These are phyloP conservation scores for Melanomma pulvis-pyrius DNA, from an alignment of 495 filamentous ascomycete genomes.

Conservation along the genomic window DNA sequence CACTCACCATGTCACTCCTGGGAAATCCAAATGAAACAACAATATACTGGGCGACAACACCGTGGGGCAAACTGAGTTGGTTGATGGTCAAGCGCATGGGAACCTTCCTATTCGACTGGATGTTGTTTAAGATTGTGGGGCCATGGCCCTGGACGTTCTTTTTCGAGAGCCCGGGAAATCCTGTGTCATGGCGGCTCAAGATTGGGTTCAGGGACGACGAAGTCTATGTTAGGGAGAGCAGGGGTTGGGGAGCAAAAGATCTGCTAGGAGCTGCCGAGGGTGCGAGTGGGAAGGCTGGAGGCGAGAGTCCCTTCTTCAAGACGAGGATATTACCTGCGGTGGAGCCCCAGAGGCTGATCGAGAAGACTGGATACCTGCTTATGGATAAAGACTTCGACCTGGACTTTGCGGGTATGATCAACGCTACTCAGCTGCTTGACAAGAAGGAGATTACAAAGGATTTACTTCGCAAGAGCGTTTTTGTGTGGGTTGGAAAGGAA, in stretches of 20 bases:
- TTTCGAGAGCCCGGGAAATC: constrained; percentile 51
- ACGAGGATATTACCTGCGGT: constrained; percentile 63
- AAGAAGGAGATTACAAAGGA: constrained; percentile 58
- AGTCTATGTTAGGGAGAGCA: constrained; percentile 72
- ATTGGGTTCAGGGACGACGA: constrained; percentile 72
- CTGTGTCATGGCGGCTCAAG: constrained; percentile 68
- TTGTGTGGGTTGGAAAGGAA: constrained; percentile 61
- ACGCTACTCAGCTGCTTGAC: constrained; percentile 65
- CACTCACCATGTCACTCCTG: constrained; percentile 50
- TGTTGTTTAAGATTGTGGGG: constrained; percentile 67
- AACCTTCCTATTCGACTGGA: constrained; percentile 70
- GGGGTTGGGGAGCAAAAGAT: constrained; percentile 55
- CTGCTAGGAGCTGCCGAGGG: constrained; percentile 48
- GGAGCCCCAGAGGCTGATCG: constrained; percentile 58
- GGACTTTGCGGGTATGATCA: constrained; percentile 75
- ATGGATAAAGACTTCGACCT: constrained; percentile 80
- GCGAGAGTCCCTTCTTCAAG: constrained; percentile 49
- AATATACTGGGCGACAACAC: constrained; percentile 47
- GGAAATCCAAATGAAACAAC: constrained; percentile 33
- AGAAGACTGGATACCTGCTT: constrained; percentile 78
- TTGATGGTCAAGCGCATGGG: constrained; percentile 58
- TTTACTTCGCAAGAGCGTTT: constrained; percentile 64
- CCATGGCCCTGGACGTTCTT: constrained; percentile 78
- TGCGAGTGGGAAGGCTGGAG: constrained; percentile 29
- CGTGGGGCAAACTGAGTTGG: constrained; percentile 52